A percentile compares a stretch with the other conserved stretches of the same genome.
Conservation (phyloP, 441 rosid species). For the Populus hybrid region DNA sequence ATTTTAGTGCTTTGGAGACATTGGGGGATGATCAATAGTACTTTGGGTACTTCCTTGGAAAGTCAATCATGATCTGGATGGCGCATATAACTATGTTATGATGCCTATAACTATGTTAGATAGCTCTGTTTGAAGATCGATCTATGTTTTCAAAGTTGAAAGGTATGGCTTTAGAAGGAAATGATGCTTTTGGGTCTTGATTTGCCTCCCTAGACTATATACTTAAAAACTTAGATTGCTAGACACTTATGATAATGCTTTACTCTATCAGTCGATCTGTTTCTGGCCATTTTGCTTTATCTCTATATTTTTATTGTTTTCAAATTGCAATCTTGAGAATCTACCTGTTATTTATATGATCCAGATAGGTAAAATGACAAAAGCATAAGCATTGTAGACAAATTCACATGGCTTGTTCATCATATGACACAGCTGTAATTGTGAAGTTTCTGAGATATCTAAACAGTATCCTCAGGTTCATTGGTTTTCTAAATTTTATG, state of each 20-base stretch:
- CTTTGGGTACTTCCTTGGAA: conserved; percentile 2
- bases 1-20: background rate
- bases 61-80: background rate
- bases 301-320: no score
- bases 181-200: no score
- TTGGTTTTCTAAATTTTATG: background rate
- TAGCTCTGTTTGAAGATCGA: background rate
- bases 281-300: no score
- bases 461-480: no score
- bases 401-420: background rate
- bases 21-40: background rate
- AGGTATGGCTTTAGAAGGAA: background rate
- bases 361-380: background rate
- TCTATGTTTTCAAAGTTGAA: background rate
- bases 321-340: background rate
- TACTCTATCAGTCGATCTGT: no score
- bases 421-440: background rate
- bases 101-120: no score
- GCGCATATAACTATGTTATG: background rate
- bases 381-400: background rate
- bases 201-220: no score
- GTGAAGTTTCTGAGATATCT: background rate
- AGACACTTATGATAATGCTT: no score
- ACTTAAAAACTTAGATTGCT: no score
- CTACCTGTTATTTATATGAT: background rate